Percentiles rank a stretch among this genome's conserved stretches.
These are phyloP conservation scores for Starmerella khaoyaiensis DNA, from an alignment of 805 yeast species.

Conservation along the genomic window DNA sequence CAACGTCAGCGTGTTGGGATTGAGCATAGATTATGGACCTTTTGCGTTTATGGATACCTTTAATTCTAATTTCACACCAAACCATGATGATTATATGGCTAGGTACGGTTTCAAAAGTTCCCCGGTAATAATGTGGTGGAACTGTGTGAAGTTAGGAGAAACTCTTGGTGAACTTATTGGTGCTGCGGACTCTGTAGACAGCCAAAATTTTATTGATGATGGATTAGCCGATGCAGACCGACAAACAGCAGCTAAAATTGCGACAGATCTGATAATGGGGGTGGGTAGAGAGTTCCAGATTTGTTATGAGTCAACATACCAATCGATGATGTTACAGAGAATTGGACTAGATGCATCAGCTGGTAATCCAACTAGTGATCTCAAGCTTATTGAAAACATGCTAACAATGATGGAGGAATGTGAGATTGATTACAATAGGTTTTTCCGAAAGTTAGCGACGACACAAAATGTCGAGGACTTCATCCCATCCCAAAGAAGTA, in stretches of 20 bases:
- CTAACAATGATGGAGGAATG: conserved; percentile 48
- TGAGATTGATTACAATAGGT: conserved; percentile 65
- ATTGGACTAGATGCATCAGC: conserved; percentile 46
- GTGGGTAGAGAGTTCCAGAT: conserved; percentile 56
- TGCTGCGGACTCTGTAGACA: conserved; percentile 43
- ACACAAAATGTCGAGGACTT: conserved; percentile 20
- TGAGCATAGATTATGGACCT: conserved; percentile 89
- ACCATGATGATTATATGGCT: conserved; percentile 63
- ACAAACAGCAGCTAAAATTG: conserved; percentile 35
- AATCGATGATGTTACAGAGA: conserved; percentile 45
- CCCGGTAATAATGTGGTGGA: conserved; percentile 89
- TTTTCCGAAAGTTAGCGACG: conserved; percentile 51
- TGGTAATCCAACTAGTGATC: conserved; percentile 28
- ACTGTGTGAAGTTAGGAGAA: conserved; percentile 72
- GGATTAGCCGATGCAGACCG: conserved; percentile 30
- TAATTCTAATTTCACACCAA: conserved; percentile 73
- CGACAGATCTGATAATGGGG: conserved; percentile 54
- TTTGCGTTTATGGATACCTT: conserved; percentile 80
- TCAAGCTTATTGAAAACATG: conserved; percentile 41
- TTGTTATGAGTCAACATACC: conserved; percentile 46
- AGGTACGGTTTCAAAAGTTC: conserved; percentile 75
- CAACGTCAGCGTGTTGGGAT: conserved; percentile 78
- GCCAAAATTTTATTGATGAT: conserved; percentile 32
- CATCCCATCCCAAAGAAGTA: conserved; percentile 27
- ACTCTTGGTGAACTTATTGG: conserved; percentile 71